Percentiles rank a stretch among this genome's conserved stretches.
Conservation (phyloP, 306 rosid species). For the Quercus parvula region DNA sequence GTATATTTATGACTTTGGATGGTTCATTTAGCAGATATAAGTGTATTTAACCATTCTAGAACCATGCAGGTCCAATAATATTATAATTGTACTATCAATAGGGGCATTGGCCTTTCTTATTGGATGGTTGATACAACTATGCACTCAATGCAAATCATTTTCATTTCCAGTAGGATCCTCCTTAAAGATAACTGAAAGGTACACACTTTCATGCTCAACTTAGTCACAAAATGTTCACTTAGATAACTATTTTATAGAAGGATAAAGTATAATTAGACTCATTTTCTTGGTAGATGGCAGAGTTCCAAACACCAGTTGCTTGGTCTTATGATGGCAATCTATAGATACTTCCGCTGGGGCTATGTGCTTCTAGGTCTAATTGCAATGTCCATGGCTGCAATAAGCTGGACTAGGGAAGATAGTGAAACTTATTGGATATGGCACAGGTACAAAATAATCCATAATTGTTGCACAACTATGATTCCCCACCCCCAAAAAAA, state of each 20-base stretch:
- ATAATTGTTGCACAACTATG: background rate
- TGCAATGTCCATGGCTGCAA: constrained; percentile 10
- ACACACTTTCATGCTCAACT: background rate
- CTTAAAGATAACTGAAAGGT: background rate
- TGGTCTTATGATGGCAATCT: background rate
- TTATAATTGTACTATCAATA: constrained; percentile 1
- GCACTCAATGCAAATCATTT: background rate
- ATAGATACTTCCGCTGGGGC: background rate
- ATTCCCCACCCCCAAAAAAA: too few species aligned
- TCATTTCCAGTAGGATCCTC: background rate
- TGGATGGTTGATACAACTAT: constrained; percentile 5
- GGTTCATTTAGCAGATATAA: background rate
- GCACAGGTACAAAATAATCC: constrained; percentile 5
- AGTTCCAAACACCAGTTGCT: background rate
- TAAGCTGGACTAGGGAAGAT: background rate
- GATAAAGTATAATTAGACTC: background rate
- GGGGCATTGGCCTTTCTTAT: constrained; percentile 13
- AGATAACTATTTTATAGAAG: background rate
- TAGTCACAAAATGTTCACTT: background rate
- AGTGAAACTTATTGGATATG: constrained; percentile 1
- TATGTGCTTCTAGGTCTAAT: constrained; percentile 1
- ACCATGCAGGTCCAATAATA: constrained; percentile 9
- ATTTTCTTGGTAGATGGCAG: constrained; percentile 2
- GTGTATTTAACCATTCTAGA: background rate
- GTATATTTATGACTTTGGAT: background rate